Percentiles rank a stretch among this genome's conserved stretches.
phyloP scores from a whole-genome alignment of 768 basidiomycete genomes.

The Pleurotus djamor region DNA sequence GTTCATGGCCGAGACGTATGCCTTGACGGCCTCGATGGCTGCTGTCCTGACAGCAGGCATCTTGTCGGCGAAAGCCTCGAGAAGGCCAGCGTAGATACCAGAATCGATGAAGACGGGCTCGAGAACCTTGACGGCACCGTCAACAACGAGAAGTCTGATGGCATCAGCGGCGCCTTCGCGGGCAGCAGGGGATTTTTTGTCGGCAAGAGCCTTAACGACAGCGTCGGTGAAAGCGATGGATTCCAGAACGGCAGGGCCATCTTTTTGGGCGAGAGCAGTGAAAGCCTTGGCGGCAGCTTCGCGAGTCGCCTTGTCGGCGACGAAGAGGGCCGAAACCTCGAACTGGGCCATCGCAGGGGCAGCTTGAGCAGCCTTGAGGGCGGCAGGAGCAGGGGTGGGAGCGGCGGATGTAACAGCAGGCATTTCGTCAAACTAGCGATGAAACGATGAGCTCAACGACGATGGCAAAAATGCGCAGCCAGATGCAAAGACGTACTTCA shows the following conservation, averaged over 20 bases:
- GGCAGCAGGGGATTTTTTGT: conserved; percentile 93
- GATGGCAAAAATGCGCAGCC: background rate
- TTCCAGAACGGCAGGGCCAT: conserved; percentile 76
- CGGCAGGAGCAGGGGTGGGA: conserved; percentile 60
- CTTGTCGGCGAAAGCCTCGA: conserved; percentile 96
- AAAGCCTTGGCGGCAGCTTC: conserved; percentile 68
- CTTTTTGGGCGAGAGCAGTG: conserved; percentile 76
- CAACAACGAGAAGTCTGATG: conserved; percentile 61
- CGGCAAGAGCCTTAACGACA: conserved; percentile 78
- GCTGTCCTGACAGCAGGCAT: conserved; percentile 83
- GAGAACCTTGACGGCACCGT: conserved; percentile 76
- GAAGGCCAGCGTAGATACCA: conserved; percentile 81
- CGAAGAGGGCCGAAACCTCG: conserved; percentile 77
- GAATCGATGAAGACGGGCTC: conserved; percentile 88
- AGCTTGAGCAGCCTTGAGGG: conserved; percentile 60
- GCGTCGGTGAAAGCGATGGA: conserved; percentile 71
- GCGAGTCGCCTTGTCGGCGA: conserved; percentile 81
- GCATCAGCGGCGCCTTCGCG: conserved; percentile 87
- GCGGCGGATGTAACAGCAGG: conserved; percentile 68
- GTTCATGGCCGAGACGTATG: conserved; percentile 76
- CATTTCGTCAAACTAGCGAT: conserved; percentile 61
- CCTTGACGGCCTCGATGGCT: conserved; percentile 79
- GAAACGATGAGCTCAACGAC: background rate
- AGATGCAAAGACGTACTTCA: conserved; percentile 33
- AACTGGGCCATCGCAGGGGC: conserved; percentile 58